Base-by-base conservation (phyloP, 1,284 basidiomycete genomes). In the Phaffia rhodozyma region DNA sequence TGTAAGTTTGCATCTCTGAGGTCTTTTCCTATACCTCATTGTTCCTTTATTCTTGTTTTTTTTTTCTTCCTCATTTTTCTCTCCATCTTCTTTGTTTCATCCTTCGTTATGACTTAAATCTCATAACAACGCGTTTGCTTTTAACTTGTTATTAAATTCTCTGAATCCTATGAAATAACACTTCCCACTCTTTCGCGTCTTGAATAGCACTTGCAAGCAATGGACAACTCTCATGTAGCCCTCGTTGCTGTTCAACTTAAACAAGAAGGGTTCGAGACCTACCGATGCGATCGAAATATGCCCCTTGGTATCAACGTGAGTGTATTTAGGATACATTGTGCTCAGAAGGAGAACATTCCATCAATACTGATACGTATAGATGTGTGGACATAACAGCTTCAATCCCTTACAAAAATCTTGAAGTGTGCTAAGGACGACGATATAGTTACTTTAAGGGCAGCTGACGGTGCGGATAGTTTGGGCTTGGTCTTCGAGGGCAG, bases 151-250 rank as follows among this genome's bases (percentile, higher is more conserved):
- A 2, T 18, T 16, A 16, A 43, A 43, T 16, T 16, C 38, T 43
- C 16, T 16, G 5, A 16, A 7, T 43, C 9, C 13, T 5, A 43
- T 43, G 5, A 7, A 48, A 29, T 48, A 34, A 18, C 13, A 4
- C 16, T 34, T 9, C 1, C 32, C 43, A 3, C 38, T 47, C 43
- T 48, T 38, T 62, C 23, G 9, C 23, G 21, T 13, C 27, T 20
- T 43, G 58, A 27, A 32, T 67, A 86, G 84, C 84, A 84, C 63
- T 82, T 97, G 20, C 96, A 98, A 81, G 94, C 96, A 0, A 99
- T 98, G 96, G 96, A 98, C 81, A 97, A 97, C 82, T 97, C 94
- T 6, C 96, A 98, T 77, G 94, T 98, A 72, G 96, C 94, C 1
- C 86, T 97, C 66, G 94, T 97, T 49, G 79, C 89, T 9, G 87